phyloP scores from a whole-genome alignment of 1,284 basidiomycete genomes.

The Earliella scabrosa region DNA sequence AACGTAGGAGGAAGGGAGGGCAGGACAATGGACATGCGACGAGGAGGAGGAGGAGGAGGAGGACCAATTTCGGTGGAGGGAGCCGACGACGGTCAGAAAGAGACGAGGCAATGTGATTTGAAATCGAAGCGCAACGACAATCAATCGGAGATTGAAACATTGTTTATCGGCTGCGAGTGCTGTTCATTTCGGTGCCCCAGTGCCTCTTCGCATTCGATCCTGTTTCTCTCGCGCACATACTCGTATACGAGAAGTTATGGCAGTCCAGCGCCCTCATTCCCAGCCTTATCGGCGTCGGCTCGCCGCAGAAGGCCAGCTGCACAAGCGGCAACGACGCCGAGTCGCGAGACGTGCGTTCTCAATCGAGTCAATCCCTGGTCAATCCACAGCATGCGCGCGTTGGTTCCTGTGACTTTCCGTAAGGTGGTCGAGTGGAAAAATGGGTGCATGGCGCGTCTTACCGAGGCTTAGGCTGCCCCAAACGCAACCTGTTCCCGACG shows the following conservation, averaged over 20 bases:
- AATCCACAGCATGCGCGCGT: conserved; percentile 70
- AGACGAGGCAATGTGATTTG: too few relatives aligned
- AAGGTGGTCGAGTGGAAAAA: conserved; percentile 68
- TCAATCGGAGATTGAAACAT: too few relatives aligned
- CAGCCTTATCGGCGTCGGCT: conserved; percentile 77
- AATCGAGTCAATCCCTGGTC: too few relatives aligned
- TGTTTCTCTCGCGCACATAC: conserved; percentile 65
- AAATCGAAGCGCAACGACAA: too few relatives aligned
- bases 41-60: too few relatives aligned
- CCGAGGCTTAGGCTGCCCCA: conserved; percentile 22
- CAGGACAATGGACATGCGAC: too few relatives aligned
- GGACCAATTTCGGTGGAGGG: too few relatives aligned
- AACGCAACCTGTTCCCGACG: conserved; percentile 7
- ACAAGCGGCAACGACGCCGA: conserved; percentile 76
- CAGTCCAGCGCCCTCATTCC: conserved; percentile 73
- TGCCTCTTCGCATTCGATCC: conserved; percentile 79
- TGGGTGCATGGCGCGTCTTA: conserved; percentile 56
- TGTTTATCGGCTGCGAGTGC: too few relatives aligned
- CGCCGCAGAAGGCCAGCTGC: conserved; percentile 72
- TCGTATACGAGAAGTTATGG: conserved; percentile 84
- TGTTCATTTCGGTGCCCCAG: too few relatives aligned
- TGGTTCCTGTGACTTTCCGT: conserved; percentile 71
- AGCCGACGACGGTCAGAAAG: too few relatives aligned
- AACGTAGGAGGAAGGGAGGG: too few relatives aligned
- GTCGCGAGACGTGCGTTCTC: conserved; percentile 81